Evolutionary conservation across 2,329 filamentous ascomycete genomes (phyloP), one percentile per base, ranked within the genome.

Genomic region (Karstenula rhodostoma): DNA sequence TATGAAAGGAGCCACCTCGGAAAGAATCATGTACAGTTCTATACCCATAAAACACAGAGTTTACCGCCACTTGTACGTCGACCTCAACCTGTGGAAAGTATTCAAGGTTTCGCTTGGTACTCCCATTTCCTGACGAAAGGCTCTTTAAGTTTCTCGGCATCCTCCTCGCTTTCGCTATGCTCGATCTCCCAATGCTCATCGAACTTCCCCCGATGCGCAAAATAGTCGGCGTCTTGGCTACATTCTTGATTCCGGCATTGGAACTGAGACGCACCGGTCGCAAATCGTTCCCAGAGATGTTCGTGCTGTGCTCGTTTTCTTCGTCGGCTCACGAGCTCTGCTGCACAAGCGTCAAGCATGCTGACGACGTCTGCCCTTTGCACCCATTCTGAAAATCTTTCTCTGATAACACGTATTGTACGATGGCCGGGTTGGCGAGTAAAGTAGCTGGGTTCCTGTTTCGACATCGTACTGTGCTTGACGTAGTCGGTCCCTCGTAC

Each of bases 341-440:
- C 19, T 25, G 44, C 44, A 27, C 44, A 47, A 12, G 44, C 22
- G 22, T 47, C 23, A 19, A 47, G 25, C 23, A 13, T 25, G 23
- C 23, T 12, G 23, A 13, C 23, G 15, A 47, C 44, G 22, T 47
- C 44, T 27, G 19, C 25, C 19, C 25, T 27, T 23, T 23, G 19
- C 25, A 47, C 3, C 44, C 44, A 47, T 23, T 23, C 5, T 8
- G 44, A 19, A 8, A 47, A 47, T 27, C 23, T 25, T 23, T 47
- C 44, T 27, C 23, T 47, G 7, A 47, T 47, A 3, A 27, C 25
- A 13, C 23, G 19, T 27, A 47, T 47, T 4, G 59, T 61, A 19
- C 56, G 37, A 13, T 37, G 29, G 3, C 59, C 59, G 9, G 59
- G 56, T 1, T 56, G 23, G 15, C 33, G 48, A 4, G 44, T 51